Conservation (phyloP, 352 stramenopile genomes). For the Globisporangium canariense region DNA sequence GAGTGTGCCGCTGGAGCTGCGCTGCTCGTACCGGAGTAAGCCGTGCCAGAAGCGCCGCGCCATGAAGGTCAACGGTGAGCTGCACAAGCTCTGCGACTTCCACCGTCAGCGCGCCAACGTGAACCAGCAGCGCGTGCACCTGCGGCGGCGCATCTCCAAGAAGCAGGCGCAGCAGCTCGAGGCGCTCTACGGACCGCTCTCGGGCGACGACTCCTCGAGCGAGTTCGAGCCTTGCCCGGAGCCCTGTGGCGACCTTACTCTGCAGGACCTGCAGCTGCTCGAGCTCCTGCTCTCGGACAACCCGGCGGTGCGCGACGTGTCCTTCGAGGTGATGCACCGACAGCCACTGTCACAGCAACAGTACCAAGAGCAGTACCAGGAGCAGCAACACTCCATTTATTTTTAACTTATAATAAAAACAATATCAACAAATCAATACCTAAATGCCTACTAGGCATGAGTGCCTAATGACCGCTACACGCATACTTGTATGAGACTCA, state of each 20-base stretch:
- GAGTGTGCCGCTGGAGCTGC: constrained; percentile 8
- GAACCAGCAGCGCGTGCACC: constrained; percentile 39
- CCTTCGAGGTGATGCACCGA: neutral
- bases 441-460: too few relatives aligned
- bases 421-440: too few relatives aligned
- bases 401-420: constrained; percentile 14
- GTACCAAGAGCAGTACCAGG: neutral
- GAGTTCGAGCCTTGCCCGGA: constrained; percentile 11
- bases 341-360: neutral
- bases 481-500: too few relatives aligned
- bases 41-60: constrained; percentile 31
- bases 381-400: neutral
- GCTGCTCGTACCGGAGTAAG: constrained; percentile 37
- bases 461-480: too few relatives aligned
- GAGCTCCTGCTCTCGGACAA: constrained; percentile 17
- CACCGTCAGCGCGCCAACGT: constrained; percentile 43
- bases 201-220: neutral
- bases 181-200: constrained; percentile 10
- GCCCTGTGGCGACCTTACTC: constrained; percentile 15
- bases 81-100: constrained; percentile 40
- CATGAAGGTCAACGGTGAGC: constrained; percentile 41
- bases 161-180: constrained; percentile 16
- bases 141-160: constrained; percentile 22
- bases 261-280: constrained; percentile 15
- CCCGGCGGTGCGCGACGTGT: neutral